phyloP scores from a whole-genome alignment of 2,329 filamentous ascomycete species.

The Parastagonospora nodorum region DNA sequence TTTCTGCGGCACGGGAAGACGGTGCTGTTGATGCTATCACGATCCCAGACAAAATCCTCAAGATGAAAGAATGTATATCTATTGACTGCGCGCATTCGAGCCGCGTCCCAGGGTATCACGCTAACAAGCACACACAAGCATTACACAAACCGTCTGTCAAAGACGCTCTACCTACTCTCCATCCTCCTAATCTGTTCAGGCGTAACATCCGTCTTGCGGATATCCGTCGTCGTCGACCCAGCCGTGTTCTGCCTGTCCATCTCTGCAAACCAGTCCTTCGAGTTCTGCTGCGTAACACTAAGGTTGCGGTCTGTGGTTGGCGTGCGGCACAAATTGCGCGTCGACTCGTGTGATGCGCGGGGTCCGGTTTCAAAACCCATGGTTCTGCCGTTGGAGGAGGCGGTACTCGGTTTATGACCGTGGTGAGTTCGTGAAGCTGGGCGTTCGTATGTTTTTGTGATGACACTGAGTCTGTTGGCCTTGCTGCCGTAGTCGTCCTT shows the following conservation, averaged over 20 bases:
- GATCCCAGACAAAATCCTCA: too few relatives aligned
- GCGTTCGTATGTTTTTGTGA: constrained; percentile 16
- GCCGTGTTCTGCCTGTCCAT: constrained; percentile 16
- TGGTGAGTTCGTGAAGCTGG: constrained; percentile 8
- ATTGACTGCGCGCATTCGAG: not conserved
- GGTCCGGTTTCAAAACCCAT: constrained; percentile 13
- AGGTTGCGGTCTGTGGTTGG: constrained; percentile 3
- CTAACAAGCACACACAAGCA: not conserved
- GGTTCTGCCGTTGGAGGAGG: constrained; percentile 17
- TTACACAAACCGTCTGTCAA: too few relatives aligned
- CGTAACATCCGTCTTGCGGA: too few relatives aligned
- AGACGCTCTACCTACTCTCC: too few relatives aligned
- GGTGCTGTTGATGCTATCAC: too few relatives aligned
- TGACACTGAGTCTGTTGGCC: constrained; percentile 16
- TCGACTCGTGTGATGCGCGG: constrained; percentile 33
- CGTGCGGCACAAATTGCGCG: constrained; percentile 23
- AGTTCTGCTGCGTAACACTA: constrained; percentile 7
- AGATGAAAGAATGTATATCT: too few relatives aligned
- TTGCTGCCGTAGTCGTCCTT: constrained; percentile 10
- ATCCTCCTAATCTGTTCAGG: too few relatives aligned
- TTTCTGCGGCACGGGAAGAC: too few relatives aligned
- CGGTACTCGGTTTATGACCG: constrained; percentile 12
- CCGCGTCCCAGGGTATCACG: not conserved
- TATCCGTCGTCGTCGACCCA: constrained; percentile 13
- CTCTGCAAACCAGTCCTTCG: constrained; percentile 27